phyloP scores from a whole-genome alignment of 192 early-diverging fungal genomes.

The Glomus cerebriforme region DNA sequence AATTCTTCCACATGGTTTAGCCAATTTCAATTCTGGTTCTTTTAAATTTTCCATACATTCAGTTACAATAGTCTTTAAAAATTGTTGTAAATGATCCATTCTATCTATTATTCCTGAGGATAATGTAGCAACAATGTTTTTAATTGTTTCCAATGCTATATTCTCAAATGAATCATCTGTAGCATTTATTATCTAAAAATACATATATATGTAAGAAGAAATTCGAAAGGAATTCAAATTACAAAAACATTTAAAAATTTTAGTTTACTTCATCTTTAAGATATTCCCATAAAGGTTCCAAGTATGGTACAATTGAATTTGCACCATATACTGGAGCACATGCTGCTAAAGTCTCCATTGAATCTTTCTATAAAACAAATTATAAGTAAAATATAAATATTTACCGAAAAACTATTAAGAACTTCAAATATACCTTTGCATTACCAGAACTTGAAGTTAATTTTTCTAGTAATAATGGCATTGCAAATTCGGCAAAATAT shows the following conservation, averaged over 20 bases:
- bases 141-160: conserved; percentile 65
- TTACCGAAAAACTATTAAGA: no score
- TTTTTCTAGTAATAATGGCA: conserved; percentile 91
- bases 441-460: conserved; percentile 78
- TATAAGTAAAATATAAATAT: neutral
- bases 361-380: conserved; percentile 67
- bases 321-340: conserved; percentile 79
- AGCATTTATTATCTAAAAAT: conserved; percentile 73
- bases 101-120: conserved; percentile 51
- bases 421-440: conserved; percentile 70
- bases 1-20: conserved; percentile 66
- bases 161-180: conserved; percentile 68
- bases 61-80: conserved; percentile 50
- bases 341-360: conserved; percentile 84
- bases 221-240: neutral
- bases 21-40: conserved; percentile 67
- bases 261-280: conserved; percentile 65
- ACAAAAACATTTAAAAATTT: neutral
- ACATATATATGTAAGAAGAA: neutral
- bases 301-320: conserved; percentile 61
- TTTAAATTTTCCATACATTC: conserved; percentile 63
- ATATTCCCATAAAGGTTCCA: conserved; percentile 74
- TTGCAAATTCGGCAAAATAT: conserved; percentile 75
- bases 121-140: conserved; percentile 65
- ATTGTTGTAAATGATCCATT: conserved; percentile 51